Percentiles rank a stretch among this genome's conserved stretches.
Conservation (phyloP, 805 yeast genomes). For the Candida tammaniensis region DNA sequence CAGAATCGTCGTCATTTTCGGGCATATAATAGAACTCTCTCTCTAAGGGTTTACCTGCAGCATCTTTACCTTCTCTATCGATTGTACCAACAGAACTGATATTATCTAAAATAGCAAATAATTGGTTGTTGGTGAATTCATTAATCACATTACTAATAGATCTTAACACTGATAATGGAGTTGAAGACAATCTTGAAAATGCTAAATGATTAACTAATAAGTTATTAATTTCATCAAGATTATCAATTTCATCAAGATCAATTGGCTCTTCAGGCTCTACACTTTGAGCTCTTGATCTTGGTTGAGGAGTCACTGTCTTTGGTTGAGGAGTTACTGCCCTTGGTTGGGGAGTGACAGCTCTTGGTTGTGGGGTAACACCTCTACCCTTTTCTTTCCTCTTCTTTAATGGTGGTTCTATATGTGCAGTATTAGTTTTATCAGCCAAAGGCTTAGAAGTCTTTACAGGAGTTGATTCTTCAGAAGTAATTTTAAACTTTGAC, state of each 20-base stretch:
- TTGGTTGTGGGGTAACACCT: background rate
- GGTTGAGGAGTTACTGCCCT: constrained; percentile 1
- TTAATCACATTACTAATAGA: constrained; percentile 58
- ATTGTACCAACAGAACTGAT: constrained; percentile 79
- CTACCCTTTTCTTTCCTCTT: constrained; percentile 3
- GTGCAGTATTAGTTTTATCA: constrained; percentile 25
- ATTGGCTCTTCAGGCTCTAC: constrained; percentile 8
- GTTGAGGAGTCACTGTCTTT: constrained; percentile 1
- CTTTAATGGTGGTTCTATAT: constrained; percentile 27
- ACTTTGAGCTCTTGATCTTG: constrained; percentile 13
- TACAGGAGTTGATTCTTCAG: constrained; percentile 21
- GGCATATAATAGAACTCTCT: constrained; percentile 91
- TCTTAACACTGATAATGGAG: constrained; percentile 73
- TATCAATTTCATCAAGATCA: constrained; percentile 30
- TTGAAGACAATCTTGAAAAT: constrained; percentile 81
- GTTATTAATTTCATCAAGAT: constrained; percentile 48
- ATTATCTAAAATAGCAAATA: constrained; percentile 43
- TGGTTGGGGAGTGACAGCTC: background rate
- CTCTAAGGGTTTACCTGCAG: constrained; percentile 91
- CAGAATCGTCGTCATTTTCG: constrained; percentile 72
- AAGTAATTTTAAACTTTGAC: constrained; percentile 12
- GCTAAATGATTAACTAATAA: constrained; percentile 82
- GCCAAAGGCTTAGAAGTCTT: constrained; percentile 9
- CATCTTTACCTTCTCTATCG: constrained; percentile 87
- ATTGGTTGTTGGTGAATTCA: constrained; percentile 40